Conservation (phyloP, 2,329 filamentous ascomycete genomes). For the Aplosporella prunicola region DNA sequence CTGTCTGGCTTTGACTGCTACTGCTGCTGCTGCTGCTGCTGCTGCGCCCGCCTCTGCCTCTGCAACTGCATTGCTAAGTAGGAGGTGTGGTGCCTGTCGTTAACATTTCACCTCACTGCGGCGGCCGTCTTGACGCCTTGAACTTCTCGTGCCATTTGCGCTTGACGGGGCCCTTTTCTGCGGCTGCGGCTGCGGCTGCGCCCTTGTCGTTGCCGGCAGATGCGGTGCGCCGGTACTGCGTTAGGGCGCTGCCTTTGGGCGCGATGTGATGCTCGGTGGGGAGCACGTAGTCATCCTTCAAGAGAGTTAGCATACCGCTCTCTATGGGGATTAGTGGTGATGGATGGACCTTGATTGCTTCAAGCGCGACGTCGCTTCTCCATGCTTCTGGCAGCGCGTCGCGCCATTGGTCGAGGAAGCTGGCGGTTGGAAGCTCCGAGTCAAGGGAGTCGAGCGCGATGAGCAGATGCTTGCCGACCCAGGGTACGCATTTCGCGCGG, state of each 20-base stretch:
- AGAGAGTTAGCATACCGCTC: not conserved
- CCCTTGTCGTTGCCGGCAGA: slow-evolving; percentile 7
- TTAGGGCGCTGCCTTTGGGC: slow-evolving; percentile 15
- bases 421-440: slow-evolving; percentile 21
- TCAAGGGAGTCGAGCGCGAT: slow-evolving; percentile 17
- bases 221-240: no score
- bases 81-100: no score
- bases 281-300: slow-evolving; percentile 20
- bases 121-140: slow-evolving; percentile 7
- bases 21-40: no score
- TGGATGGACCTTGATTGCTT: slow-evolving; percentile 18
- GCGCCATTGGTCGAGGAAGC: slow-evolving; percentile 29
- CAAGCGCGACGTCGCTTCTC: slow-evolving; percentile 25
- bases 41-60: no score
- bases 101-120: no score
- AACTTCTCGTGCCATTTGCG: slow-evolving; percentile 34
- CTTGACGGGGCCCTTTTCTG: slow-evolving; percentile 19
- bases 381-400: slow-evolving; percentile 29
- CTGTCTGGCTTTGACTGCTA: no score
- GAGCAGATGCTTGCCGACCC: slow-evolving; percentile 24
- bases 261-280: slow-evolving; percentile 26
- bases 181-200: slow-evolving; percentile 13
- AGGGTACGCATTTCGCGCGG: slow-evolving; percentile 22
- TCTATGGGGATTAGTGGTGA: not conserved
- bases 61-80: no score